A percentile compares a stretch with the other conserved stretches of the same genome.
phyloP scores from a whole-genome alignment of 2,329 filamentous ascomycete genomes.

The Scleromitrula shiraiana region DNA sequence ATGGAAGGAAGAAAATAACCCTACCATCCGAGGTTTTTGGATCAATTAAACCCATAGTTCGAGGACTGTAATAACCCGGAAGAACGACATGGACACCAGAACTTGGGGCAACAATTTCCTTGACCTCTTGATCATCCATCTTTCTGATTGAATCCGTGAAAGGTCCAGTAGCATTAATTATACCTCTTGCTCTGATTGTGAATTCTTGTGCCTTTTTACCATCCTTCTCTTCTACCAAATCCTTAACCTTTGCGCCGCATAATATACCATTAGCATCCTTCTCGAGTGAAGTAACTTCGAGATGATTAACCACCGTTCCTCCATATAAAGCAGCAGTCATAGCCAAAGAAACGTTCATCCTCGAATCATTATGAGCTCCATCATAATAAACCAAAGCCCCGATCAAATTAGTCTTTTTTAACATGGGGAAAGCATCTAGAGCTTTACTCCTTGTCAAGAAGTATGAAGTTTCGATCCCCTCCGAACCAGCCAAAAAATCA shows the following conservation, averaged over 20 bases:
- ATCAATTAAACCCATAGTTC: slow-evolving; percentile 82
- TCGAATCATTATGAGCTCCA: slow-evolving; percentile 84
- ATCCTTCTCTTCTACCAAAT: slow-evolving; percentile 58
- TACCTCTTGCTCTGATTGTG: slow-evolving; percentile 65
- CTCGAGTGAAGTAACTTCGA: slow-evolving; percentile 68
- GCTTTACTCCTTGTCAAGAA: slow-evolving; percentile 82
- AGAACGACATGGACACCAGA: slow-evolving; percentile 82
- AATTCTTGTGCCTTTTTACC: slow-evolving; percentile 57
- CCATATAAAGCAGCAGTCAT: slow-evolving; percentile 87
- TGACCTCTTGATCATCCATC: slow-evolving; percentile 65
- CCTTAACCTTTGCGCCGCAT: slow-evolving; percentile 65
- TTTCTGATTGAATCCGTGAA: slow-evolving; percentile 82
- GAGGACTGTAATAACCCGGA: slow-evolving; percentile 77
- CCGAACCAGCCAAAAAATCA: slow-evolving; percentile 75
- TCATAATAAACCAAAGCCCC: slow-evolving; percentile 88
- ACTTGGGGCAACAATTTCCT: slow-evolving; percentile 77
- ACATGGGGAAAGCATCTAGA: slow-evolving; percentile 80
- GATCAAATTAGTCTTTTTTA: slow-evolving; percentile 69
- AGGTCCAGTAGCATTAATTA: slow-evolving; percentile 84
- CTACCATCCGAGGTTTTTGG: slow-evolving; percentile 79
- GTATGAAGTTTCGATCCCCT: slow-evolving; percentile 84
- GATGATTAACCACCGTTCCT: slow-evolving; percentile 72
- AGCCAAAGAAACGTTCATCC: slow-evolving; percentile 84
- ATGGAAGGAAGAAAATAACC: slow-evolving; percentile 88
- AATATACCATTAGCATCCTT: slow-evolving; percentile 68